Evolutionary conservation across 768 basidiomycete species (phyloP), one percentile per base, ranked within the genome.

Genomic region (Coprinopsis cinerea): DNA sequence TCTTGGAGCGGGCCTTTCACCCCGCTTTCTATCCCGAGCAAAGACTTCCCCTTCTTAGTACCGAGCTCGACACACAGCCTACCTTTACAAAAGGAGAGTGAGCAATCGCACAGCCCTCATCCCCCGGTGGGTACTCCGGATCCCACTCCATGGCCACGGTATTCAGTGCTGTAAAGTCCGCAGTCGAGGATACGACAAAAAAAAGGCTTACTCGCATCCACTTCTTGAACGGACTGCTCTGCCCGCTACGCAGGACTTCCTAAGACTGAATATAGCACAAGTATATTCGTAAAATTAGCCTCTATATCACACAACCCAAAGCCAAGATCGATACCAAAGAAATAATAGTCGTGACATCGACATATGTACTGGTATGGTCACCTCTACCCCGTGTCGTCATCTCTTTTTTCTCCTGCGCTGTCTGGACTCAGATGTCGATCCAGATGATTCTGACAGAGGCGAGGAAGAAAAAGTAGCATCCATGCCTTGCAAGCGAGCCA

Each of bases 401-500:
- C 11, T 44, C 42, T 28, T 44, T 44, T 36, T 18, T 25, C 41
- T 23, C 23, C 17, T 25, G 41, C 42, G 49, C 20, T 51, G 32
- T 22, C 44, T 44, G 11, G 28, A 18, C 25, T 44, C 49, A 7
- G 35, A 46, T 14, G 20, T n/a, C 24, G 42, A 22, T 18, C 41
- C 17, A 30, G 15, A n/a, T 13, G 14, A 9, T n/a, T n/a, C n/a
- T 22, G 18, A 18, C 4, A 10, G 4, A 27, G 15, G 20, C n/a
- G 35, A 36, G 4, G 30, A 34, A 30, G 30, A 9, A 45, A 40
- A 10, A n/a, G 32, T 24, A 44, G 36, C 10, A 22, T 34, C 44
- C 39, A 52, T 26, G 27, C 43, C 44, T 46, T 49, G 55, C 10
- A 56, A 52, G 14, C 55, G 52, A 34, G 51, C 55, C 49, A 56